phyloP scores from a whole-genome alignment of 164 flowering plant species.

The Piper betle region DNA sequence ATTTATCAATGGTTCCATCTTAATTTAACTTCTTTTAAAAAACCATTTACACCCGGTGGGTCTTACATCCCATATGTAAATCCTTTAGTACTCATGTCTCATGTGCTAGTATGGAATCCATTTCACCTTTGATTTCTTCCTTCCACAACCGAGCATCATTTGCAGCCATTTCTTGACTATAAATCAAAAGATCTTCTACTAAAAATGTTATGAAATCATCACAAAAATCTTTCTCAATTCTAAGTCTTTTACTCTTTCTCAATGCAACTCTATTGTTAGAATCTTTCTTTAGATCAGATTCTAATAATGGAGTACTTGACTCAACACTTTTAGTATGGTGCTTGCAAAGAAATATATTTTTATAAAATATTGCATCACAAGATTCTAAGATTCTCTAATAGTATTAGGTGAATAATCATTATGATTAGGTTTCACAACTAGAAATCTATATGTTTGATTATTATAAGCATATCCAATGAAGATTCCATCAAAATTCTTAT shows the following conservation, averaged over 20 bases:
- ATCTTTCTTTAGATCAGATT: neutral
- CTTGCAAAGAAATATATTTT: neutral
- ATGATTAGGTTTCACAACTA: neutral
- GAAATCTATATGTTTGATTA: neutral
- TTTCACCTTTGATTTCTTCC: neutral
- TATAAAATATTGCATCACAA: neutral
- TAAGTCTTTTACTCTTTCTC: neutral
- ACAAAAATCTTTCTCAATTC: neutral
- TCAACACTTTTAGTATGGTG: neutral
- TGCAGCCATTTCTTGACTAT: neutral
- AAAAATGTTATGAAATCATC: neutral
- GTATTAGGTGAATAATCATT: neutral
- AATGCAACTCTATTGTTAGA: neutral
- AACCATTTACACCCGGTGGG: neutral
- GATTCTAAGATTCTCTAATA: neutral
- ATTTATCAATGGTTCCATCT: neutral
- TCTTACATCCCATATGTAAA: neutral
- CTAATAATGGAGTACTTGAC: no score
- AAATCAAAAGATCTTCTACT: neutral
- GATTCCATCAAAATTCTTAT: neutral
- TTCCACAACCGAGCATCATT: neutral
- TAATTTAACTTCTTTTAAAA: no score
- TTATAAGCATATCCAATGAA: neutral
- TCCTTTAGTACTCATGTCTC: neutral
- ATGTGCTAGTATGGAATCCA: neutral